Conservation (phyloP, 2,329 filamentous ascomycete genomes). For the Alternaria gansuensis region DNA sequence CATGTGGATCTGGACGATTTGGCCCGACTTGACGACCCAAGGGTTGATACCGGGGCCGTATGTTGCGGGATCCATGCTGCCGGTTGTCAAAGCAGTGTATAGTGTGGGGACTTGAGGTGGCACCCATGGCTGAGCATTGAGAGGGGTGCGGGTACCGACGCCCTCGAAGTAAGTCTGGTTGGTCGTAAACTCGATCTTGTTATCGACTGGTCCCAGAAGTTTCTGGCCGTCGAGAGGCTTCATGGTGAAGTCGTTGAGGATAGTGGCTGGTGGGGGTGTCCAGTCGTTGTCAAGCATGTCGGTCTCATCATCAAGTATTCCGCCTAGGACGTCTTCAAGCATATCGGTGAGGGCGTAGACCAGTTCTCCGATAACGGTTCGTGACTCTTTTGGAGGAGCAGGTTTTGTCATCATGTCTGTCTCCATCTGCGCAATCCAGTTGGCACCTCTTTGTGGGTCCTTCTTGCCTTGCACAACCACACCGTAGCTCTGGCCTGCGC, state of each 20-base stretch:
- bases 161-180: conserved; percentile 69
- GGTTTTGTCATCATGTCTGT: conserved; percentile 58
- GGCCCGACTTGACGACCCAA: conserved; percentile 41
- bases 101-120: conserved; percentile 77
- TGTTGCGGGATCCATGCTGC: conserved; percentile 55
- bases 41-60: conserved; percentile 38
- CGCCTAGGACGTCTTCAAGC: background rate
- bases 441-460: conserved; percentile 60
- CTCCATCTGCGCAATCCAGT: conserved; percentile 64
- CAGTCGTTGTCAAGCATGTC: conserved; percentile 61
- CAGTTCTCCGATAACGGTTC: conserved; percentile 30
- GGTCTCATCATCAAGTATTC: conserved; percentile 40
- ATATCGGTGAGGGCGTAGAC: conserved; percentile 23
- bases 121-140: conserved; percentile 73
- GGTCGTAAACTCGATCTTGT: conserved; percentile 65
- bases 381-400: conserved; percentile 29
- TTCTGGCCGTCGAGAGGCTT: conserved; percentile 71
- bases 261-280: conserved; percentile 60
- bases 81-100: conserved; percentile 74
- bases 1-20: conserved; percentile 55
- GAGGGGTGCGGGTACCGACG: conserved; percentile 61
- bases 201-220: conserved; percentile 67
- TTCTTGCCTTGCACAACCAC: conserved; percentile 32
- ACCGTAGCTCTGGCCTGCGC: conserved; percentile 41
- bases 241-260: conserved; percentile 75